Percentiles rank a stretch among this genome's conserved stretches.
Conservation (phyloP, 106 monocot genomes). For the Ottelia alismoides region DNA sequence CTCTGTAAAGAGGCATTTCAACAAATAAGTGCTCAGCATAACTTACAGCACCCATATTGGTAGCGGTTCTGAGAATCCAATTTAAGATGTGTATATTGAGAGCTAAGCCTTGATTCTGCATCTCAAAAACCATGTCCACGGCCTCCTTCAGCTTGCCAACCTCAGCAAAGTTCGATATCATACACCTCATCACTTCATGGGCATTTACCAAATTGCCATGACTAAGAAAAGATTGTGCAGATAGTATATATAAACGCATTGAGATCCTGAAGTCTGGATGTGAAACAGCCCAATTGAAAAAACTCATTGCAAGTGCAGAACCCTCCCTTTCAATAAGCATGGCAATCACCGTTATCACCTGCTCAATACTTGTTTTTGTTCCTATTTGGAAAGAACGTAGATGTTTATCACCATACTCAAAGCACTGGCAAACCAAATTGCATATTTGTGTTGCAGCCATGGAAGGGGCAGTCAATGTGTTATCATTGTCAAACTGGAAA, state of each 20-base stretch:
- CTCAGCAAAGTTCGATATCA: conserved; percentile 58
- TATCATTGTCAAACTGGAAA: too few relatives aligned
- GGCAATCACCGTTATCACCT: conserved; percentile 38
- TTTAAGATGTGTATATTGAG: conserved; percentile 58
- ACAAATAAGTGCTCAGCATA: conserved; percentile 50
- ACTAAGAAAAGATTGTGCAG: conserved; percentile 35
- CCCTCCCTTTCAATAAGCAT: conserved; percentile 50
- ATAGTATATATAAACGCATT: conserved; percentile 55
- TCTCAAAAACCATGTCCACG: conserved; percentile 81
- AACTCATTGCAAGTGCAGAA: conserved; percentile 59
- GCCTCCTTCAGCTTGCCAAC: conserved; percentile 61
- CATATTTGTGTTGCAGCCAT: conserved; percentile 15
- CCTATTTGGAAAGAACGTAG: conserved; percentile 27
- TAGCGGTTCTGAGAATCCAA: conserved; percentile 38
- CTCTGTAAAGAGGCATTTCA: conserved; percentile 44
- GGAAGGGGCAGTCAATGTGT: too few relatives aligned
- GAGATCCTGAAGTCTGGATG: conserved; percentile 25
- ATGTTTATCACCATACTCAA: conserved; percentile 34
- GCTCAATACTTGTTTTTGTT: conserved; percentile 26
- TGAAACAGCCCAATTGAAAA: conserved; percentile 57
- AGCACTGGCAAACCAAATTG: conserved; percentile 26
- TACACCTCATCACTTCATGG: conserved; percentile 65
- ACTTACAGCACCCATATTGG: conserved; percentile 20
- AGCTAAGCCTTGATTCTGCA: conserved; percentile 74
- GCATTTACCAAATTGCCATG: conserved; percentile 61